Base-by-base conservation (phyloP, 805 yeast genomes). In the Wickerhamiella hasegawae region DNA sequence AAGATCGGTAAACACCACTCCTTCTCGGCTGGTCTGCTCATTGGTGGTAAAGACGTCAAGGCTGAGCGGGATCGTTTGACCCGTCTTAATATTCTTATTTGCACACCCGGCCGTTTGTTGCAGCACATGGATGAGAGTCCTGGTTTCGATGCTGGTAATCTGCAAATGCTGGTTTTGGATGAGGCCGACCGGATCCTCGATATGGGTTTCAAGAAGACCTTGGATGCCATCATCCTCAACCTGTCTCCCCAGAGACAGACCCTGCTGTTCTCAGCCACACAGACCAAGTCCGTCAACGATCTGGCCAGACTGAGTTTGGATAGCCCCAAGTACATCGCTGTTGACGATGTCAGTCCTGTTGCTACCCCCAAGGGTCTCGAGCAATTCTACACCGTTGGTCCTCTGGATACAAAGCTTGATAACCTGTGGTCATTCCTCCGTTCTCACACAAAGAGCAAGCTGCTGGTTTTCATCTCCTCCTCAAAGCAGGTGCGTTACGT, bases 161-260 rank as follows among this genome's bases (percentile, higher is more conserved):
- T 84, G 41, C 87, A 84, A 55, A 69, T 77, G 51, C 58, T 84
- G 31, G 84, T 84, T 2, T 57, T 84, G 35, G 96, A 84, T 55
- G 96, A 84, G 55, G 95, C 95, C 0, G 96, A 84, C 52, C 63
- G 95, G 45, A 81, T 90, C 48, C 60, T 84, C 47, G 96, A 84
- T 57, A 81, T 85, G 93, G 95, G 95, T 5, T 84, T 84, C 65
- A 75, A 74, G 51, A 71, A 71, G 46, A 78, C 90, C 30, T 58
- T 84, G 41, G 94, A 85, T 52, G 77, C 76, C 21, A 84, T 84
- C 36, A 58, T 84, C 19, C 69, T 71, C 32, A 82, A 78, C 52
- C 59, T 84, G 40, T 92, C 94, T 1, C 71, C 77, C 9, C 66
- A 74, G 3, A 68, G 94, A 52, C 95, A 85, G 52, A 83, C 95